Base-by-base conservation (phyloP, 495 filamentous ascomycete genomes). In the Penicillium egyptiacum region DNA sequence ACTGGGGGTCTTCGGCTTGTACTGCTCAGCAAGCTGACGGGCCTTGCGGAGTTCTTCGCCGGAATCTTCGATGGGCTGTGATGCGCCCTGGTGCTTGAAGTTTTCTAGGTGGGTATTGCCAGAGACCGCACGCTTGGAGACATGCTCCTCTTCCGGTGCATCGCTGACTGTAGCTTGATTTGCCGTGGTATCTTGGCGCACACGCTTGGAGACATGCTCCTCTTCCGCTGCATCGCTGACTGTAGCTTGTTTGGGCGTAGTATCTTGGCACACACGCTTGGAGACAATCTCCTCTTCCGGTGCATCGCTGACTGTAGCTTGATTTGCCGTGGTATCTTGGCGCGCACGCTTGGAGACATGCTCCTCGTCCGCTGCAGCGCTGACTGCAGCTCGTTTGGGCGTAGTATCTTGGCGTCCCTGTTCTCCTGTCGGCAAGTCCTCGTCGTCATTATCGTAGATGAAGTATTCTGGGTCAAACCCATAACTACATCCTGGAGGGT, bases 1-100 rank as follows among this genome's bases (percentile, higher is more conserved):
- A 56, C 78, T 81, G 1, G 75, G 75, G 7, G 71, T 77, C 59
- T 79, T 79, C 0, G 78, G 78, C 40, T 75, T 77, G 64, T 78
- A 74, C 31, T 70, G 73, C 50, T 77, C 67, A 3, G 75, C 76
- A 25, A 69, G 68, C 17, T 64, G 65, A 25, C 76, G 74, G 37
- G 63, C 72, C 23, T 67, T 67, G 17, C 60, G 70, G 2, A 64
- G 43, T 0, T 68, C 20, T 2, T 41, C 16, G 3, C 4, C 14
- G 16, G 33, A 37, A 7, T 37, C 5, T 0, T 16, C 33, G 4
- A 33, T 33, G 14, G 14, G 14, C 35, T 39, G 2, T 17, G 35
- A n/a, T 9, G 35, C 7, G n/a, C n/a, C 43, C 9, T 25, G 26
- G 11, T 31, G 22, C 11, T 55, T 55, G 33, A 35, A 47, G 14